phyloP scores from a whole-genome alignment of 352 stramenopile species.

The Phytophthora foliorum region DNA sequence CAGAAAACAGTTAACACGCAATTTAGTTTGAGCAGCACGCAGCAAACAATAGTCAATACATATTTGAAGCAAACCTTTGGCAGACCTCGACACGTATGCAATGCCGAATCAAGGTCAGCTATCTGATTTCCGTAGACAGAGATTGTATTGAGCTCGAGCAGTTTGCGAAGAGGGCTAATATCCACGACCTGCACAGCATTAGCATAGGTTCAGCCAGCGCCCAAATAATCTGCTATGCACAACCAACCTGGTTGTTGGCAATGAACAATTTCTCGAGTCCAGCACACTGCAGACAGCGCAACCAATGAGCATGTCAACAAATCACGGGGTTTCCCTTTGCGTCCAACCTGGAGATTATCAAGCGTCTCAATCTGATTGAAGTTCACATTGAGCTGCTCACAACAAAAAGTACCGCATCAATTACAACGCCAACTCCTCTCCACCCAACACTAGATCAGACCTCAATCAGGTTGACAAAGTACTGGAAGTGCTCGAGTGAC shows the following conservation, averaged over 20 bases:
- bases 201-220: background rate
- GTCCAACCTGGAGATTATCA: constrained; percentile 51
- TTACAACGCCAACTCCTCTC: background rate
- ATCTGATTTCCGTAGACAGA: constrained; percentile 74
- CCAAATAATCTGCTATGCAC: background rate
- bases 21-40: background rate
- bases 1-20: background rate
- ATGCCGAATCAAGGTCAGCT: constrained; percentile 46
- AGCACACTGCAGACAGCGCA: constrained; percentile 43
- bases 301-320: background rate
- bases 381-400: constrained; percentile 69
- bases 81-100: constrained; percentile 64
- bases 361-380: constrained; percentile 72
- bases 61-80: constrained; percentile 45
- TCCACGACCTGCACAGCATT: constrained; percentile 45
- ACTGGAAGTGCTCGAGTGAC: constrained; percentile 70
- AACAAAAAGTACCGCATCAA: constrained; percentile 6
- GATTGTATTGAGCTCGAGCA: constrained; percentile 65
- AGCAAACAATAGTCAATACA: background rate
- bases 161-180: constrained; percentile 52
- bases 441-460: constrained; percentile 30
- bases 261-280: constrained; percentile 75
- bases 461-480: constrained; percentile 80
- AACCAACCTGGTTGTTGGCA: constrained; percentile 61
- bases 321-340: background rate